Evolutionary conservation across 2,329 filamentous ascomycete species (phyloP).

Genomic region (Tolypocladium amazonense): DNA sequence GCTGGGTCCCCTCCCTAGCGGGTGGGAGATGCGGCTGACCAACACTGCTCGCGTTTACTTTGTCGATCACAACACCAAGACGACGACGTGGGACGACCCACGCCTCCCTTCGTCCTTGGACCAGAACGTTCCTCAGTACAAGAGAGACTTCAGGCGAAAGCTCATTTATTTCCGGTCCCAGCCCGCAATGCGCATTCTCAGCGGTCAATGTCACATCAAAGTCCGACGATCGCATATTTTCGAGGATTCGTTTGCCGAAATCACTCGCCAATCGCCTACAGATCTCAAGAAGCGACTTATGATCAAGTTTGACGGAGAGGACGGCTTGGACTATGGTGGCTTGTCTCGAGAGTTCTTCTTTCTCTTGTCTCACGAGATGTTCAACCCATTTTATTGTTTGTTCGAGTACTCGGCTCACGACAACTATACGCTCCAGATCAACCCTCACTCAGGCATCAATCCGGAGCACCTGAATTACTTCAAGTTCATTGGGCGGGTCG

Average conservation of each 20-base stretch:
- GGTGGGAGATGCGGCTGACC: constrained; percentile 98
- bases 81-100: constrained; percentile 97
- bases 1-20: constrained; percentile 85
- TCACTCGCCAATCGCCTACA: constrained; percentile 89
- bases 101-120: constrained; percentile 90
- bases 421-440: constrained; percentile 99
- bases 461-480: constrained; percentile 99
- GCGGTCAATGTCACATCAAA: constrained; percentile 97
- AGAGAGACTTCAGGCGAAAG: constrained; percentile 96
- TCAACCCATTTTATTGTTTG: constrained; percentile 98
- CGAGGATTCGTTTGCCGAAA: constrained; percentile 97
- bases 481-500: constrained; percentile 97
- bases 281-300: constrained; percentile 97
- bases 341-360: constrained; percentile 99
- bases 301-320: constrained; percentile 99
- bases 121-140: constrained; percentile 98
- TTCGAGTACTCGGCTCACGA: constrained; percentile 99
- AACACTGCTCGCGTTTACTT: constrained; percentile 98
- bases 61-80: constrained; percentile 99
- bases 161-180: constrained; percentile 99
- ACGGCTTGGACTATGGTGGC: constrained; percentile 95
- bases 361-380: constrained; percentile 98
- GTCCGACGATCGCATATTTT: constrained; percentile 95
- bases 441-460: constrained; percentile 98
- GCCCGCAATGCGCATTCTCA: constrained; percentile 87